phyloP scores from a whole-genome alignment of 768 basidiomycete genomes.

The Suillus hirtellus region DNA sequence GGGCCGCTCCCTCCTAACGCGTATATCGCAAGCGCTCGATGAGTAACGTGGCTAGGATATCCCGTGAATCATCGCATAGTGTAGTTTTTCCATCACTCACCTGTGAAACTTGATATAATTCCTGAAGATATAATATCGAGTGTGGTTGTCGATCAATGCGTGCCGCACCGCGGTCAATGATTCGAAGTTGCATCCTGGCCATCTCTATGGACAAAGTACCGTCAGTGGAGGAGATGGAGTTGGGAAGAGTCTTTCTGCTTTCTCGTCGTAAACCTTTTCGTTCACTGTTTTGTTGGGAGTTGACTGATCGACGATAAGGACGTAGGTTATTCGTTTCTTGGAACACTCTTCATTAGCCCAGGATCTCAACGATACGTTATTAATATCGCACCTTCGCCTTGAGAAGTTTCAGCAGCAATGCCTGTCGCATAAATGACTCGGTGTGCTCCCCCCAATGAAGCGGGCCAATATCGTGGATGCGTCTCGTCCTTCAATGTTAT shows the following conservation, averaged over 20 bases:
- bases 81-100: conserved; percentile 30
- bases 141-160: conserved; percentile 49
- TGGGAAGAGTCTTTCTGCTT: conserved; percentile 26
- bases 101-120: conserved; percentile 52
- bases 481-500: conserved; percentile 5
- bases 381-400: too few relatives aligned
- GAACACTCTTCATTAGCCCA: too few relatives aligned
- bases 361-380: too few relatives aligned
- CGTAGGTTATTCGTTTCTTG: too few relatives aligned
- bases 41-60: conserved; percentile 27
- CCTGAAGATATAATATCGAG: conserved; percentile 49
- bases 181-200: conserved; percentile 26
- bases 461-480: conserved; percentile 48
- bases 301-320: not conserved
- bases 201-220: conserved; percentile 25
- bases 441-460: conserved; percentile 54
- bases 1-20: conserved; percentile 28
- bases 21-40: conserved; percentile 32
- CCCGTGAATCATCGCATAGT: not conserved
- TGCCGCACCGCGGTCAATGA: conserved; percentile 24
- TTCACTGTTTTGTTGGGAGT: conserved; percentile 7
- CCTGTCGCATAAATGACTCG: conserved; percentile 50
- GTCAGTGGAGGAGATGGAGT: conserved; percentile 28
- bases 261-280: not conserved
- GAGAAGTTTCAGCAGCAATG: too few relatives aligned